phyloP scores from a whole-genome alignment of 108 stramenopile species.

The Nitzschia sp. region DNA sequence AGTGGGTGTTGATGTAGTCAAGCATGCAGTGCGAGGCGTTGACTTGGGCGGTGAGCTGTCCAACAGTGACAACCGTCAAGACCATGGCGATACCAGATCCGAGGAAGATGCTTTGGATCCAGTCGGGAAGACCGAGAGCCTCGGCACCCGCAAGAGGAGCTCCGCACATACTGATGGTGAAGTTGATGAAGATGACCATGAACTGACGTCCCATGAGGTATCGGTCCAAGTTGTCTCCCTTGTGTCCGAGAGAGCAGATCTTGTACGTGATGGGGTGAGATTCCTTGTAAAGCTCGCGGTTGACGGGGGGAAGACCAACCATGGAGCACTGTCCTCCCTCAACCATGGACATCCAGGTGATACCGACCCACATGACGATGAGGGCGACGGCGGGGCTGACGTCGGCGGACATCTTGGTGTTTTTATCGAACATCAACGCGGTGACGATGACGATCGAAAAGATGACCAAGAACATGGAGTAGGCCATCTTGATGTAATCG shows the following conservation, averaged over 20 bases:
- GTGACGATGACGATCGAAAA: slow-evolving; percentile 63
- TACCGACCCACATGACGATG: slow-evolving; percentile 42
- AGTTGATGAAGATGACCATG: slow-evolving; percentile 80
- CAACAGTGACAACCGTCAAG: slow-evolving; percentile 62
- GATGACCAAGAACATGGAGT: slow-evolving; percentile 48
- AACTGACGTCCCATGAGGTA: slow-evolving; percentile 89
- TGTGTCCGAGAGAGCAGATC: slow-evolving; percentile 53
- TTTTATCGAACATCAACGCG: slow-evolving; percentile 53
- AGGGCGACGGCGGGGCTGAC: slow-evolving; percentile 53
- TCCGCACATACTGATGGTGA: slow-evolving; percentile 66
- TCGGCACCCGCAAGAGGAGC: slow-evolving; percentile 59
- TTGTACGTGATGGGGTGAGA: slow-evolving; percentile 68
- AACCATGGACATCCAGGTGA: slow-evolving; percentile 72
- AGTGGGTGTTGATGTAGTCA: slow-evolving; percentile 83
- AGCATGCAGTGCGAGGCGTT: slow-evolving; percentile 70
- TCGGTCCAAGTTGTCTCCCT: slow-evolving; percentile 86
- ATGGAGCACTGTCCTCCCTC: slow-evolving; percentile 77
- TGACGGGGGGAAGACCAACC: slow-evolving; percentile 71
- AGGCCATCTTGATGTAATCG: slow-evolving; percentile 15
- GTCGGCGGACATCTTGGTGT: slow-evolving; percentile 54
- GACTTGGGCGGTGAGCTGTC: slow-evolving; percentile 82
- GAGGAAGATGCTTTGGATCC: slow-evolving; percentile 65
- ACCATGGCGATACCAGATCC: slow-evolving; percentile 78
- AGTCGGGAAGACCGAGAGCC: slow-evolving; percentile 56
- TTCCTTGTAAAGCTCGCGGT: slow-evolving; percentile 71